These are phyloP conservation scores for Coccinonectria pachysandricola DNA, from an alignment of 2,329 filamentous ascomycete species.

Conservation along the genomic window DNA sequence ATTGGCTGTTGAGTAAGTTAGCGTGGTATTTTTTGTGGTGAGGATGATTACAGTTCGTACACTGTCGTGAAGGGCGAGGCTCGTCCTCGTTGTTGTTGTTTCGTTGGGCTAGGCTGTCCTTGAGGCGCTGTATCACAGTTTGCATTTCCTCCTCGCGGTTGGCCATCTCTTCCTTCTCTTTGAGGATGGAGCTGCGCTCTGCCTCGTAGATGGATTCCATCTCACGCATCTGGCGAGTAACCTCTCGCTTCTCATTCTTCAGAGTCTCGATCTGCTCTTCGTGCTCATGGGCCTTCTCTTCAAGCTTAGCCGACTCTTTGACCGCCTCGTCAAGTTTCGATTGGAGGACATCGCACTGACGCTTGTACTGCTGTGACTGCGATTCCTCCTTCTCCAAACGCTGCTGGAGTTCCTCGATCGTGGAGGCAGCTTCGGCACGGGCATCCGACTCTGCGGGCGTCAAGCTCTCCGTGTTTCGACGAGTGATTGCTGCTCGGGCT, in stretches of 20 bases:
- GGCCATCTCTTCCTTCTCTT: slow-evolving; percentile 83
- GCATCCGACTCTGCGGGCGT: slow-evolving; percentile 56
- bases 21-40: too few relatives aligned
- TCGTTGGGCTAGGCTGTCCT: slow-evolving; percentile 76
- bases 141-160: slow-evolving; percentile 86
- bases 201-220: slow-evolving; percentile 88
- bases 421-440: slow-evolving; percentile 66
- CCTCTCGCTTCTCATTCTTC: slow-evolving; percentile 76
- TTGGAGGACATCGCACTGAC: slow-evolving; percentile 77
- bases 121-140: slow-evolving; percentile 78
- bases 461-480: slow-evolving; percentile 41
- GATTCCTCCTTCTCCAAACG: slow-evolving; percentile 72
- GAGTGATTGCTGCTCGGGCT: slow-evolving; percentile 59
- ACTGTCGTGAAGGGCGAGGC: slow-evolving; percentile 45
- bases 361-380: slow-evolving; percentile 67
- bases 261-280: slow-evolving; percentile 75
- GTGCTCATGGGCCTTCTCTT: slow-evolving; percentile 78
- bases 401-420: slow-evolving; percentile 76
- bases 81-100: slow-evolving; percentile 50
- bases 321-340: slow-evolving; percentile 75
- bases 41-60: slow-evolving; percentile 29
- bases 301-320: slow-evolving; percentile 73
- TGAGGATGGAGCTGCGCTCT: slow-evolving; percentile 75
- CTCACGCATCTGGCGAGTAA: slow-evolving; percentile 74
- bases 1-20: slow-evolving; percentile 15